Conservation (phyloP, 805 yeast species). For the Candida ovalis region DNA sequence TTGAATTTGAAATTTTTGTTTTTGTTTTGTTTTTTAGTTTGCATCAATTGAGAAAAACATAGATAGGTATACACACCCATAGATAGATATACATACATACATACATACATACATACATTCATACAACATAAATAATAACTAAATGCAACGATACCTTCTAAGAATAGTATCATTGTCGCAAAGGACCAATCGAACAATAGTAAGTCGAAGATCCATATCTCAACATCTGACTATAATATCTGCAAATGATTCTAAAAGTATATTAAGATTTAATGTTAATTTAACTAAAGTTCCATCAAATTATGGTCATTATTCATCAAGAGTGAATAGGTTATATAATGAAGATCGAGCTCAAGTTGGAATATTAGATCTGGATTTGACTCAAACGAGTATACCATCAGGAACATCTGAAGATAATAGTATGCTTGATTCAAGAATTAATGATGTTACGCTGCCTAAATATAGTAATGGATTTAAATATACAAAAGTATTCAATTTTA, state of each 20-base stretch:
- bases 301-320: conserved; percentile 73
- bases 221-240: conserved; percentile 28
- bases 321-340: conserved; percentile 73
- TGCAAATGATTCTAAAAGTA: conserved; percentile 16
- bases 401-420: conserved; percentile 2
- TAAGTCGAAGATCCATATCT: conserved; percentile 16
- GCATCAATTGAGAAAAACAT: too few species aligned
- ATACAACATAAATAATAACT: too few species aligned
- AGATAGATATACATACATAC: too few species aligned
- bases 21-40: too few species aligned
- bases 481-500: conserved; percentile 56
- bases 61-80: too few species aligned
- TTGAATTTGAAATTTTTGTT: too few species aligned
- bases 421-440: conserved; percentile 14
- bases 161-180: background rate
- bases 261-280: conserved; percentile 45
- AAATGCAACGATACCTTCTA: background rate
- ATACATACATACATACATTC: too few species aligned
- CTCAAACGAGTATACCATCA: background rate
- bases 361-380: conserved; percentile 25
- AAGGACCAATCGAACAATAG: background rate
- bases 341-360: conserved; percentile 78
- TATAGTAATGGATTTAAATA: conserved; percentile 10
- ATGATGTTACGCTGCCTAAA: conserved; percentile 13
- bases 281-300: conserved; percentile 63